Evolutionary conservation across 495 filamentous ascomycete species (phyloP).

Genomic region (Penicillium daleae): DNA sequence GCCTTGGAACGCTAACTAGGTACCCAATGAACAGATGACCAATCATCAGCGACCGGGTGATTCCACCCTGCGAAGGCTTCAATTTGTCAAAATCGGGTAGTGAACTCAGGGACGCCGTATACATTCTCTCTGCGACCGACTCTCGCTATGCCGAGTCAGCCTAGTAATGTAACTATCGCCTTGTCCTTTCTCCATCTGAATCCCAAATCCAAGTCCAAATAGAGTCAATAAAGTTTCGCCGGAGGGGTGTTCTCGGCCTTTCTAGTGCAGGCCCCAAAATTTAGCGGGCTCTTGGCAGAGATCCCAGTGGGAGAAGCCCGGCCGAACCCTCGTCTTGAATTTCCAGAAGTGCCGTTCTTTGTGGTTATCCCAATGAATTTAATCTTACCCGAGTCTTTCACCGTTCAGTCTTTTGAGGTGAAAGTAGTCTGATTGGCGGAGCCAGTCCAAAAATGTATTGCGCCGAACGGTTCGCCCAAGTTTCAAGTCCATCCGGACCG

Average conservation of each 20-base stretch:
- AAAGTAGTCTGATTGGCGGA: constrained; percentile 21
- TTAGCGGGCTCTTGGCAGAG: constrained; percentile 3
- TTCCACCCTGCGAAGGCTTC: neutral
- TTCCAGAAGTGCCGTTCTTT: neutral
- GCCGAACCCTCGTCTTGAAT: neutral
- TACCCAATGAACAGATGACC: neutral
- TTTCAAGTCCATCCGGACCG: neutral
- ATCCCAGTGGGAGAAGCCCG: too few relatives aligned
- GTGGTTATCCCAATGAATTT: neutral
- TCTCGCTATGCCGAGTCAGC: neutral
- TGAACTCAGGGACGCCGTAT: neutral
- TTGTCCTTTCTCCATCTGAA: neutral
- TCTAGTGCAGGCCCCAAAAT: constrained; percentile 1
- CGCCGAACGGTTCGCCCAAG: constrained; percentile 5
- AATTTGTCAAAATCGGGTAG: neutral
- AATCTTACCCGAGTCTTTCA: neutral
- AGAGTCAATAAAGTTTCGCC: neutral
- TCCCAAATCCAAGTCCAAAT: neutral
- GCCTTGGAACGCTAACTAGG: neutral
- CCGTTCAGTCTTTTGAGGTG: neutral
- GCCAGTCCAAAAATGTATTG: neutral
- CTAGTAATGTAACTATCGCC: neutral
- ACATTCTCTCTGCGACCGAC: neutral
- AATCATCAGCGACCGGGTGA: neutral
- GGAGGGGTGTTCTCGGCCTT: neutral